Evolutionary conservation across 2,329 filamentous ascomycete genomes (phyloP).

Genomic region (Aspergillus novofumigatus): DNA sequence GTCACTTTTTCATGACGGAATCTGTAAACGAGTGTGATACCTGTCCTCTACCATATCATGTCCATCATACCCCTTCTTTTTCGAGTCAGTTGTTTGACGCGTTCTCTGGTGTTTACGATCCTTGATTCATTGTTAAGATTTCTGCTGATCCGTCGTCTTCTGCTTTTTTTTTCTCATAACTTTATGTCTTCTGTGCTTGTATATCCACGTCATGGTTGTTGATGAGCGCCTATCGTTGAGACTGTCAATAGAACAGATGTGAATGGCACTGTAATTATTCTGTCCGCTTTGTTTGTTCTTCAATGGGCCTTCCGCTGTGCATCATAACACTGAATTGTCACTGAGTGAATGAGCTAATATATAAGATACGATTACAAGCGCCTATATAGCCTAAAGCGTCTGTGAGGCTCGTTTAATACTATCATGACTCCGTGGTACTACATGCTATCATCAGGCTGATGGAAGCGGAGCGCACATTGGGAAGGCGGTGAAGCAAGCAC

Average conservation of each 20-base stretch:
- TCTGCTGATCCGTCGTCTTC: background rate
- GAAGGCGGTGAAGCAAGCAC: slow-evolving; percentile 4
- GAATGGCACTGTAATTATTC: background rate
- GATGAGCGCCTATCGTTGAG: background rate
- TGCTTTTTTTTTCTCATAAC: background rate
- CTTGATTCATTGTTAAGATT: background rate
- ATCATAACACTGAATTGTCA: background rate
- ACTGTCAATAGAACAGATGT: background rate
- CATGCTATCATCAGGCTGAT: no score
- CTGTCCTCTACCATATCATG: slow-evolving; percentile 12
- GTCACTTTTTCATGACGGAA: slow-evolving; percentile 7
- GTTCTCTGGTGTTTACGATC: slow-evolving; percentile 6
- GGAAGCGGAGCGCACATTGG: background rate
- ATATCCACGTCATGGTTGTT: background rate
- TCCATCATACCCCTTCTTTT: slow-evolving; percentile 17
- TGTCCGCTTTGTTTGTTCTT: background rate
- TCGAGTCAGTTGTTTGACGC: slow-evolving; percentile 4
- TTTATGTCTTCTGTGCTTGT: background rate
- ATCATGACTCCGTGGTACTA: background rate
- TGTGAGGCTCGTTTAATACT: background rate
- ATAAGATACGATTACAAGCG: background rate
- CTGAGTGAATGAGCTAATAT: background rate
- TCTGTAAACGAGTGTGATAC: slow-evolving; percentile 15
- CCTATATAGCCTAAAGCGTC: background rate
- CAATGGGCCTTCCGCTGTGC: background rate